A percentile compares a stretch with the other conserved stretches of the same genome.
phyloP scores from a whole-genome alignment of 2,329 filamentous ascomycete species.

The Epicoccum nigrum region DNA sequence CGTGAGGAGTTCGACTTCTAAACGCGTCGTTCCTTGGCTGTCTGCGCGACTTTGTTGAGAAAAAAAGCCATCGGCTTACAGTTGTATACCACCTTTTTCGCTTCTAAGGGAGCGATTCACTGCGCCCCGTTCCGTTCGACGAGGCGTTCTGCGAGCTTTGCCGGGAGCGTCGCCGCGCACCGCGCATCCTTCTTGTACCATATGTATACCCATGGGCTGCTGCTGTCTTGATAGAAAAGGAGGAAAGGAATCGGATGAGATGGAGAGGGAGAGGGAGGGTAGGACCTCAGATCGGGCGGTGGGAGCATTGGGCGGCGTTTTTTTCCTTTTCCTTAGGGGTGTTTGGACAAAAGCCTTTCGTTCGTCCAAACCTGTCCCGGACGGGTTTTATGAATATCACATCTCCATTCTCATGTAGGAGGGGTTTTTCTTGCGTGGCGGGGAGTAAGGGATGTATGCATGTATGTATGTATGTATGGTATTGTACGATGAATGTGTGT shows the following conservation, averaged over 20 bases:
- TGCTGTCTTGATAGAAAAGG: conserved; percentile 27
- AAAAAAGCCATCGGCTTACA: conserved; percentile 2
- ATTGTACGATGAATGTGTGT: no score
- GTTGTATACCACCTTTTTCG: conserved; percentile 17
- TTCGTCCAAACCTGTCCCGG: no score
- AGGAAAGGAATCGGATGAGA: no score
- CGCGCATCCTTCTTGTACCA: conserved; percentile 23
- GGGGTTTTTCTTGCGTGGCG: no score
- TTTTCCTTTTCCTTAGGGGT: no score
- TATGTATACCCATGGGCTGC: conserved; percentile 26
- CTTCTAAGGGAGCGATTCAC: neutral
- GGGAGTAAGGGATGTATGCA: no score
- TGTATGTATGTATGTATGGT: no score
- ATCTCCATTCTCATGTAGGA: no score
- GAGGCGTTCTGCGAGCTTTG: neutral
- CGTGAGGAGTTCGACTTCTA: conserved; percentile 14
- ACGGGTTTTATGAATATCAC: no score
- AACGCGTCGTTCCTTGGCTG: neutral
- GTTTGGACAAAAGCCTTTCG: no score
- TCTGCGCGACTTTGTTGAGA: neutral
- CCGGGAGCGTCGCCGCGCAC: conserved; percentile 3
- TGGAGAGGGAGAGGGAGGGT: neutral
- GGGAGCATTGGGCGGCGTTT: conserved; percentile 17
- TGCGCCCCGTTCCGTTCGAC: neutral
- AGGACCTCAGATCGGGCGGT: neutral